Evolutionary conservation across 495 filamentous ascomycete species (phyloP), one percentile per base, ranked within the genome.

Genomic region (Tuber indicum): DNA sequence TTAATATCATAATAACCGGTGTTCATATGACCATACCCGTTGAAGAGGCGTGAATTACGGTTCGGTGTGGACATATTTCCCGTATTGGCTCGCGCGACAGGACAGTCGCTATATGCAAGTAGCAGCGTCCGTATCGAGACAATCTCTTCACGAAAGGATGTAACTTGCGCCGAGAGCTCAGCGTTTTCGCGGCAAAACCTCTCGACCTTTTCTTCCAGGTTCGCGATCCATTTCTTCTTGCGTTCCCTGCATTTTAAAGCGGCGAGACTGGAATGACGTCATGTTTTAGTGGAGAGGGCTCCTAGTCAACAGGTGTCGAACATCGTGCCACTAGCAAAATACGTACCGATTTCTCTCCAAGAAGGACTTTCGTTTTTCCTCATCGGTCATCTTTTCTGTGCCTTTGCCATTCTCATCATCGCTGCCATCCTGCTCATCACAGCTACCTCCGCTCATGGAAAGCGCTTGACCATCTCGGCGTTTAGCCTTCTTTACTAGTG

Each of bases 191-290:
- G 90, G 58, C 90, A 92, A 82, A 92, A 98, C 71, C 97, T 86
- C 82, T 99, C 96, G 43, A 98, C 95, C 84, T 99, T 99, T 39
- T 88, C 89, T 85, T 99, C 96, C 3, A 99, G 88, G 83, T 97
- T 99, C n/a, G 92, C 92, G 70, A 99, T 89, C 96, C 96, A 99
- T 84, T 98, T 95, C 87, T 99, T 99, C 88, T 99, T 99, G 7
- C 96, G 91, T 84, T 99, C 96, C 74, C 96, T 91, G 86, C 96
- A 99, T 84, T 99, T 99, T 73, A 99, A 87, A 39, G 96, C 96
- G 49, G 96, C 96, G 79, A 99, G 93, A 84, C 96, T 98, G 80
- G 23, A 75, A 72, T 41, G 49, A 70, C 70, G 36, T 73, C 73
- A 74, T 58, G 26, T 14, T 47, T 78, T 36, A 80, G 47, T 70